These are phyloP conservation scores for Trypanosoma grayi DNA, from an alignment of 208 protist species.

Conservation along the genomic window DNA sequence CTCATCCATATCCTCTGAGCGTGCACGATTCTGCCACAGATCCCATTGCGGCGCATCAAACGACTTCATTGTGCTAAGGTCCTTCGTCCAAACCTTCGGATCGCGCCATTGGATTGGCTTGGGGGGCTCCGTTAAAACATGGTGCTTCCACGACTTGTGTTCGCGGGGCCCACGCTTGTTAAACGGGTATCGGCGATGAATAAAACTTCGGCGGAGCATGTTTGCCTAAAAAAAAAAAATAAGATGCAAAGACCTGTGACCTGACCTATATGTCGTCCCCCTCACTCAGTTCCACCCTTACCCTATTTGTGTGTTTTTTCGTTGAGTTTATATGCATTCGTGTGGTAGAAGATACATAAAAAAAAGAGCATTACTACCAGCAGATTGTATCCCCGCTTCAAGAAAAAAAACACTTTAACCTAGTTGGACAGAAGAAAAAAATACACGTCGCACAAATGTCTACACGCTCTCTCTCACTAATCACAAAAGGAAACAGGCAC, in stretches of 20 bases:
- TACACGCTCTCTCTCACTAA: background rate
- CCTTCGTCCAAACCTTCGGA: slow-evolving; percentile 91
- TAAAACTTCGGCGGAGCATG: slow-evolving; percentile 68
- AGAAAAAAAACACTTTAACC: no score
- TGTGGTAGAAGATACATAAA: background rate
- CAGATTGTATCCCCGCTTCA: no score
- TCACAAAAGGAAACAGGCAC: no score
- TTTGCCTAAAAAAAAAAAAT: no score
- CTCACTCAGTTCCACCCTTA: no score
- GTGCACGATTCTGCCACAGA: slow-evolving; percentile 83
- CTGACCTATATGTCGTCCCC: no score
- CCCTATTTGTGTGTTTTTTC: no score
- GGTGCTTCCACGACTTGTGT: slow-evolving; percentile 90
- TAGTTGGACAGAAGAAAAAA: slow-evolving; percentile 19
- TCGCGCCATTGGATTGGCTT: slow-evolving; percentile 90
- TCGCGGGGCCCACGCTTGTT: slow-evolving; percentile 86
- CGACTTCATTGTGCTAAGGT: slow-evolving; percentile 87
- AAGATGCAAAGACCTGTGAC: no score
- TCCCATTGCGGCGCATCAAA: slow-evolving; percentile 93
- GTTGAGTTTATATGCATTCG: no score
- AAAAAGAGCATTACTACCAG: background rate
- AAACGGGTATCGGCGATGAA: slow-evolving; percentile 78
- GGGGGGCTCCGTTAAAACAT: slow-evolving; percentile 86
- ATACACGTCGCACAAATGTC: no score
- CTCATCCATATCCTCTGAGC: slow-evolving; percentile 90